These are phyloP conservation scores for Exophiala dermatitidis DNA, from an alignment of 2,329 filamentous ascomycete genomes.

Conservation along the genomic window DNA sequence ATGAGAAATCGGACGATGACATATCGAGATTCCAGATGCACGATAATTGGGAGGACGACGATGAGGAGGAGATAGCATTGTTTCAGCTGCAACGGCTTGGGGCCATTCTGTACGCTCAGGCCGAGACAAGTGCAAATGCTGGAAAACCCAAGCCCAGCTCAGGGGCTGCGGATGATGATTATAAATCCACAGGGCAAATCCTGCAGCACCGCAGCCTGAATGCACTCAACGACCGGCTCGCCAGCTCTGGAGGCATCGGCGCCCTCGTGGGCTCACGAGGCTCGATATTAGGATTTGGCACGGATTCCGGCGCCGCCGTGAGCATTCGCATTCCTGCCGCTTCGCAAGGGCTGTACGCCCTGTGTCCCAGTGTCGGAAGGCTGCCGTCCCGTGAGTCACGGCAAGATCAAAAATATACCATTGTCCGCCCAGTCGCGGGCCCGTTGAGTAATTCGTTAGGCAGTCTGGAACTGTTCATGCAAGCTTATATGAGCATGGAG, in stretches of 20 bases:
- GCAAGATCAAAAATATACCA: slow-evolving; percentile 16
- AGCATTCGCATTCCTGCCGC: slow-evolving; percentile 47
- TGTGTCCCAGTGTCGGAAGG: slow-evolving; percentile 31
- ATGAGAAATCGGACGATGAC: slow-evolving; percentile 8
- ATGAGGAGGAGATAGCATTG: slow-evolving; percentile 26
- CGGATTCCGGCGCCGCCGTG: slow-evolving; percentile 45
- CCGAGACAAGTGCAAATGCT: slow-evolving; percentile 31
- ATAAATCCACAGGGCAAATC: slow-evolving; percentile 46
- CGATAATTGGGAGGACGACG: slow-evolving; percentile 40
- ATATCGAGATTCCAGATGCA: background rate
- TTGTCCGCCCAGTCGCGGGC: slow-evolving; percentile 46
- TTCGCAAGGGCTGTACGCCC: slow-evolving; percentile 45
- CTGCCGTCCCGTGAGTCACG: slow-evolving; percentile 23
- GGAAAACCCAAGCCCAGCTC: slow-evolving; percentile 28
- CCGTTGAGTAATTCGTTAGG: slow-evolving; percentile 48
- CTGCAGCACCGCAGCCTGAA: slow-evolving; percentile 44
- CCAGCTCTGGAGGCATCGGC: slow-evolving; percentile 48
- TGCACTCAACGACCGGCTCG: slow-evolving; percentile 42
- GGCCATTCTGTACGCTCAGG: slow-evolving; percentile 47
- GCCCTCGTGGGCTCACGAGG: slow-evolving; percentile 46
- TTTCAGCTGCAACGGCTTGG: slow-evolving; percentile 32
- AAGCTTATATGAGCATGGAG: slow-evolving; percentile 35
- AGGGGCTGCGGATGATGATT: slow-evolving; percentile 42
- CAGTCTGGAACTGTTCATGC: slow-evolving; percentile 41
- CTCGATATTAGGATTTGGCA: slow-evolving; percentile 46